phyloP scores from a whole-genome alignment of 2,329 filamentous ascomycete species.

The Lachnellula suecica region DNA sequence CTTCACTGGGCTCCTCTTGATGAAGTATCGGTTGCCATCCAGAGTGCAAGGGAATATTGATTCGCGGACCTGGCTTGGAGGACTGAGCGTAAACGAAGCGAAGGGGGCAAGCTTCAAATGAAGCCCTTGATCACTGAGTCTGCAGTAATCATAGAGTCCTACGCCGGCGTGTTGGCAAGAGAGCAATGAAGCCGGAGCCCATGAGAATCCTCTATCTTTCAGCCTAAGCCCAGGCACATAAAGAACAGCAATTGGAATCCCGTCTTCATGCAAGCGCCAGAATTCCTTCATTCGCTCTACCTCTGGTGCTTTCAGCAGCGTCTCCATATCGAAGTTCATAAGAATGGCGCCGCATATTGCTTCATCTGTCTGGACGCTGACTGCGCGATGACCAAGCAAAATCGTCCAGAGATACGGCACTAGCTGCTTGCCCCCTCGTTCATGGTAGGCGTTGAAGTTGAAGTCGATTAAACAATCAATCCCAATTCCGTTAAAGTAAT shows the following conservation, averaged over 20 bases:
- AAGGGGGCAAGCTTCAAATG: background rate
- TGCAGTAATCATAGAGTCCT: slow-evolving; percentile 1
- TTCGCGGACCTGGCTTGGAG: background rate
- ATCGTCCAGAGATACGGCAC: background rate
- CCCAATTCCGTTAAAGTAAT: slow-evolving; percentile 10
- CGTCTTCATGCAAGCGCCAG: slow-evolving; percentile 3
- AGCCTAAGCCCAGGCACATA: slow-evolving; percentile 9
- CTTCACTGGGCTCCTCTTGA: slow-evolving; percentile 6
- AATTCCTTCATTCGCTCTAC: slow-evolving; percentile 1
- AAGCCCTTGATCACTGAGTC: slow-evolving; percentile 4
- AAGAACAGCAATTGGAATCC: slow-evolving; percentile 4
- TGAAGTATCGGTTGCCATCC: slow-evolving; percentile 10
- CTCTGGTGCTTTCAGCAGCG: background rate
- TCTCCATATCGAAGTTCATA: slow-evolving; percentile 10
- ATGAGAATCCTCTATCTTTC: slow-evolving; percentile 2
- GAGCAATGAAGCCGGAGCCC: slow-evolving; percentile 12
- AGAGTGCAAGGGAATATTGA: slow-evolving; percentile 1
- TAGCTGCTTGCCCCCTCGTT: background rate
- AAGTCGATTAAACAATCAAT: background rate
- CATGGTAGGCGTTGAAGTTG: too few species aligned
- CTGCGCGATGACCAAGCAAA: slow-evolving; percentile 5
- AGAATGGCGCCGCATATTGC: slow-evolving; percentile 9
- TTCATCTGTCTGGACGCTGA: slow-evolving; percentile 6
- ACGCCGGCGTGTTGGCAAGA: slow-evolving; percentile 3
- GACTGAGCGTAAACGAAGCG: background rate